phyloP scores from a whole-genome alignment of 1,284 basidiomycete genomes.

The Fomitopsis palustris region DNA sequence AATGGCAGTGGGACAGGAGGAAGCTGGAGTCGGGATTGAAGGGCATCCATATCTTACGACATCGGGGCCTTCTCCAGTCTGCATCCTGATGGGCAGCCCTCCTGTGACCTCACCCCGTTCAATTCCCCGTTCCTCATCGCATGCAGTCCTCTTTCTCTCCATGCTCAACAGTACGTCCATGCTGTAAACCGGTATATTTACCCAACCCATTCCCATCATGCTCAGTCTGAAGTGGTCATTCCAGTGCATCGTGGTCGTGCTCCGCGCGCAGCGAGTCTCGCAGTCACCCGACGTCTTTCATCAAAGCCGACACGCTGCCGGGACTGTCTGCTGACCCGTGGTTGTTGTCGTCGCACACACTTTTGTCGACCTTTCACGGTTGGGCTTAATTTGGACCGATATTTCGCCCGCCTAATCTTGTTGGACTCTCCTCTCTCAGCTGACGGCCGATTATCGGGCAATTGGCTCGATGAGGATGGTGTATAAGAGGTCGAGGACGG shows the following conservation, averaged over 20 bases:
- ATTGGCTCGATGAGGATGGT: neutral
- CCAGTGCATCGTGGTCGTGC: neutral
- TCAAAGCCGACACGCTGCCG: neutral
- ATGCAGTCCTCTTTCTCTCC: neutral
- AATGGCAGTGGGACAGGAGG: neutral
- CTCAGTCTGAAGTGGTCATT: neutral
- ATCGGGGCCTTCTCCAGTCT: neutral
- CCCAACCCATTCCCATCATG: neutral
- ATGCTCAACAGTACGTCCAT: neutral
- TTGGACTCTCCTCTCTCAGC: neutral
- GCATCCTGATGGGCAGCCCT: neutral
- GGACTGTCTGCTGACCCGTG: constrained; percentile 7
- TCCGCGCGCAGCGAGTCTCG: neutral
- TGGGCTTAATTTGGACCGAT: neutral
- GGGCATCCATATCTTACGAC: constrained; percentile 1
- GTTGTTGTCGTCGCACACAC: neutral
- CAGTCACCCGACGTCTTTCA: constrained; percentile 1
- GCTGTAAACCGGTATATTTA: neutral
- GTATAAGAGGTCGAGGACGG: constrained; percentile 3
- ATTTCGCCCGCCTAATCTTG: neutral
- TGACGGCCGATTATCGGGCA: constrained; percentile 3
- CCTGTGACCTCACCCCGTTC: neutral
- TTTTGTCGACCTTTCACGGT: neutral
- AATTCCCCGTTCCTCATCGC: neutral
- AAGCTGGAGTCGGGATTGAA: neutral